phyloP scores from a whole-genome alignment of 805 yeast genomes.

The Danielia reshetovae region DNA sequence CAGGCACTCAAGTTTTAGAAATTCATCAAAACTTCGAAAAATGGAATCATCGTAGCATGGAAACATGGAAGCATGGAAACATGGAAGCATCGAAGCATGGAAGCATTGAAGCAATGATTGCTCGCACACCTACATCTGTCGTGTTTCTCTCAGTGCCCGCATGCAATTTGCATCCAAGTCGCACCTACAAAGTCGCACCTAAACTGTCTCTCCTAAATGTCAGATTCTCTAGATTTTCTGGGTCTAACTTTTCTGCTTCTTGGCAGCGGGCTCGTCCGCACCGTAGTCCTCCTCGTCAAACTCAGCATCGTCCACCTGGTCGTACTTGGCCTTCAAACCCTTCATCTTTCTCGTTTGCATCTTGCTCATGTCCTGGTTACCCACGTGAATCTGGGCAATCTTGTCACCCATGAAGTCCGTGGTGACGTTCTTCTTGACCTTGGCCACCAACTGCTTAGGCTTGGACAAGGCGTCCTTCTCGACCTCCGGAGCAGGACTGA shows the following conservation, averaged over 20 bases:
- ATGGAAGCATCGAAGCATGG: no score
- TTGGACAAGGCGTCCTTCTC: slow-evolving; percentile 82
- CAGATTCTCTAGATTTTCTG: background rate
- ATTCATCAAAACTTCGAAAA: no score
- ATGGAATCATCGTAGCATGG: no score
- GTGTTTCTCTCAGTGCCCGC: no score
- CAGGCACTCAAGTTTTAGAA: no score
- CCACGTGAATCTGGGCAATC: slow-evolving; percentile 93
- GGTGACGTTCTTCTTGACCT: slow-evolving; percentile 82
- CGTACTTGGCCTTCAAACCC: slow-evolving; percentile 86
- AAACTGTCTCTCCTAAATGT: background rate
- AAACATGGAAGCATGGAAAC: no score
- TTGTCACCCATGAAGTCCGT: slow-evolving; percentile 92
- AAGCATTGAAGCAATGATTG: no score
- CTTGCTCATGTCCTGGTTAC: slow-evolving; percentile 85
- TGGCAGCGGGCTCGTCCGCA: slow-evolving; percentile 31
- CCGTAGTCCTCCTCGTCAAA: slow-evolving; percentile 51
- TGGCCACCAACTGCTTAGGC: slow-evolving; percentile 79
- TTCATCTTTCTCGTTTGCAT: slow-evolving; percentile 98
- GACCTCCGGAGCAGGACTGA: slow-evolving; percentile 77
- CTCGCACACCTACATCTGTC: no score
- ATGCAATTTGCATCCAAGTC: no score
- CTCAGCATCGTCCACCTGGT: slow-evolving; percentile 53
- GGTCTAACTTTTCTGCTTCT: slow-evolving; percentile 31
- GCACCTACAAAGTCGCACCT: no score